phyloP scores from a whole-genome alignment of 257 asterid genomes.

The Rauvolfia tetraphylla region DNA sequence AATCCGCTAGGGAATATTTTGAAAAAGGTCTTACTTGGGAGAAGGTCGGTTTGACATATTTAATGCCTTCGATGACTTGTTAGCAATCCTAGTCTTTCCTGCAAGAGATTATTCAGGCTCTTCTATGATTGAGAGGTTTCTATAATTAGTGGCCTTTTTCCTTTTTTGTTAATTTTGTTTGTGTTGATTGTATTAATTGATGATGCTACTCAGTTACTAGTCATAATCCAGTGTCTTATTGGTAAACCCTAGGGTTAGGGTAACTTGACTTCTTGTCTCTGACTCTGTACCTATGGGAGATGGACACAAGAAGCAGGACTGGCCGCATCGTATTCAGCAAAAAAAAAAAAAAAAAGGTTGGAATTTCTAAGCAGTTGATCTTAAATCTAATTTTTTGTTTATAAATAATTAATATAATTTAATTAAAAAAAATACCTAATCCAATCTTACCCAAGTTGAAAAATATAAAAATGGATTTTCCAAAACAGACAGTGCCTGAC shows the following conservation, averaged over 20 bases:
- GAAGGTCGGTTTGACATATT: conserved; percentile 65
- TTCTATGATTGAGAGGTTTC: conserved; percentile 12
- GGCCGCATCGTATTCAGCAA: neutral
- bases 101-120: conserved; percentile 10
- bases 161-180: no score
- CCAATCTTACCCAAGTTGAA: no score
- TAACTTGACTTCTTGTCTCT: conserved; percentile 7
- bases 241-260: conserved; percentile 10
- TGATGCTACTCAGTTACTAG: neutral
- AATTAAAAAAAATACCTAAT: no score
- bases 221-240: neutral
- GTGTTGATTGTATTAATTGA: neutral
- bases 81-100: neutral
- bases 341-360: no score
- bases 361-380: no score
- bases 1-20: conserved; percentile 21
- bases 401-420: no score
- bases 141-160: neutral
- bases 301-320: neutral
- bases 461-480: no score
- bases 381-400: no score
- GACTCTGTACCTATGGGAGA: neutral
- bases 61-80: conserved; percentile 2
- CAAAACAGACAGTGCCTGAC: no score
- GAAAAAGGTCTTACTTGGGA: conserved; percentile 16